These are phyloP conservation scores for Salix purpurea DNA, from an alignment of 345 rosid genomes.

Conservation along the genomic window DNA sequence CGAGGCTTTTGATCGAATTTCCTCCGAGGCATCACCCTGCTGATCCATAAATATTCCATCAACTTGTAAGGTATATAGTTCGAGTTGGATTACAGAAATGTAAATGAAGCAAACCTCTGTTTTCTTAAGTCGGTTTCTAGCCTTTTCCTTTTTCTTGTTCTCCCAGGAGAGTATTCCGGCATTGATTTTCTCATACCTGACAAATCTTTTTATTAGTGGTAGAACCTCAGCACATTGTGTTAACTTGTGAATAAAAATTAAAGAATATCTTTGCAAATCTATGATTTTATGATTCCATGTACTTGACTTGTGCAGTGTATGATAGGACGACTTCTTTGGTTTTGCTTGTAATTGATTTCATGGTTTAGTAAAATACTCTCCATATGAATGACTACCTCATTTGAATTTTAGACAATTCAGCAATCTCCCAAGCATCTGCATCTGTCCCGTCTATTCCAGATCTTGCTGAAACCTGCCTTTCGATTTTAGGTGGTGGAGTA, in stretches of 20 bases:
- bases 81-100: neutral
- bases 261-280: neutral
- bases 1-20: conserved; percentile 38
- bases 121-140: conserved; percentile 42
- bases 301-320: neutral
- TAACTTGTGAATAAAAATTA: neutral
- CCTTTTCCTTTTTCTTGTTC: conserved; percentile 47
- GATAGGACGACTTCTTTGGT: neutral
- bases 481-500: conserved; percentile 8
- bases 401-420: conserved; percentile 44
- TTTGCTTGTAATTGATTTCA: neutral
- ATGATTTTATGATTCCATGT: neutral
- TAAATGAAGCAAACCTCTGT: conserved; percentile 48
- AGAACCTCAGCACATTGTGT: neutral
- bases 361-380: neutral
- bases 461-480: conserved; percentile 13
- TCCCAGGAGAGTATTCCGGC: conserved; percentile 58
- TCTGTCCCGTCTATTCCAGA: conserved; percentile 18
- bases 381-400: conserved; percentile 30
- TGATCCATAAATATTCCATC: conserved; percentile 18
- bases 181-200: conserved; percentile 51
- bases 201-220: conserved; percentile 10
- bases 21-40: conserved; percentile 43
- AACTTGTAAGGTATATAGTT: neutral
- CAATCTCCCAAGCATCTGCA: conserved; percentile 61